These are phyloP conservation scores for Geotrichum macrosporum DNA, from an alignment of 1,139 yeast species.

Conservation along the genomic window DNA sequence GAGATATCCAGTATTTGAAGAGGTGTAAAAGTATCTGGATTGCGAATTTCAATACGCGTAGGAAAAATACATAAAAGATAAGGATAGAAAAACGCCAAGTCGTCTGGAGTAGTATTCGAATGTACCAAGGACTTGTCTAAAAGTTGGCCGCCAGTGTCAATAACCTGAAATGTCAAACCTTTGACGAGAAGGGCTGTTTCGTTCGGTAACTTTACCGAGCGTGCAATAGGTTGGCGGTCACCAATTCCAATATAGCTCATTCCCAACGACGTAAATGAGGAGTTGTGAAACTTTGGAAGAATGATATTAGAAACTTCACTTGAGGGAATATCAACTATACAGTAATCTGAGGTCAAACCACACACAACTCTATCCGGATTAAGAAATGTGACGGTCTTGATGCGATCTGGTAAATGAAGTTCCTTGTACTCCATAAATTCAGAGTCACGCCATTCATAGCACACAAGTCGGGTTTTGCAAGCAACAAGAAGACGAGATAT, in stretches of 20 bases:
- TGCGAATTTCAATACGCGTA: slow-evolving; percentile 32
- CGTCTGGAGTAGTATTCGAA: slow-evolving; percentile 28
- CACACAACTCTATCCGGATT: slow-evolving; percentile 37
- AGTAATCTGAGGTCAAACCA: slow-evolving; percentile 35
- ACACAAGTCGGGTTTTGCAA: slow-evolving; percentile 36
- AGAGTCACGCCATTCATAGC: slow-evolving; percentile 40
- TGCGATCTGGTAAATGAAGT: slow-evolving; percentile 38
- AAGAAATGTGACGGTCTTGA: slow-evolving; percentile 38
- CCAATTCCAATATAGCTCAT: slow-evolving; percentile 30
- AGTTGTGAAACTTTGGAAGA: slow-evolving; percentile 10
- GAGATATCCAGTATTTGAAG: slow-evolving; percentile 31
- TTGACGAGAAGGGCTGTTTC: slow-evolving; percentile 31
- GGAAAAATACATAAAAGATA: slow-evolving; percentile 33
- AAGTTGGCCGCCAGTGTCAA: slow-evolving; percentile 27
- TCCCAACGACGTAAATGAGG: slow-evolving; percentile 17
- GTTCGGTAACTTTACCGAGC: slow-evolving; percentile 22
- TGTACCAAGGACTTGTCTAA: slow-evolving; percentile 26
- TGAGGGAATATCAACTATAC: slow-evolving; percentile 27
- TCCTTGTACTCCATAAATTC: slow-evolving; percentile 36
- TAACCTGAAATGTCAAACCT: slow-evolving; percentile 27
- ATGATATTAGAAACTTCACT: slow-evolving; percentile 21
- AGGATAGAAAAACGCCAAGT: slow-evolving; percentile 35
- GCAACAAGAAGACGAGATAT: slow-evolving; percentile 39
- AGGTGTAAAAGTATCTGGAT: slow-evolving; percentile 34
- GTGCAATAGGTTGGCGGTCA: slow-evolving; percentile 24